Evolutionary conservation across 1,284 basidiomycete genomes (phyloP), one percentile per base, ranked within the genome.

Genomic region (Boletus sp.): DNA sequence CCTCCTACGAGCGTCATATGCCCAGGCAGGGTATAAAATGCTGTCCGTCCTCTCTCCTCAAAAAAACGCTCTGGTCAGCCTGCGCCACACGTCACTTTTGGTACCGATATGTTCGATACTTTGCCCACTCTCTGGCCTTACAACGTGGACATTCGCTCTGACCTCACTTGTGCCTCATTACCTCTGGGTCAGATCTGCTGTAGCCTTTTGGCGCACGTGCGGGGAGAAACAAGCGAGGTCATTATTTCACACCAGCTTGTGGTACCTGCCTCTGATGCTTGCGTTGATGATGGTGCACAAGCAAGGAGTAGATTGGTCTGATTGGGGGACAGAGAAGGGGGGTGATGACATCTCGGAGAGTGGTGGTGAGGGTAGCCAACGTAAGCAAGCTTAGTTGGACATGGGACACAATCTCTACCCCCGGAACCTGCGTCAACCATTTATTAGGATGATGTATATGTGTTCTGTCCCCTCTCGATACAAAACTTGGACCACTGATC

Each of bases 201-300:
- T 78, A 73, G 70, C 67, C 41, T 97, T 95, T 62, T 94, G 86
- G 81, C 76, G 72, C 45, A 68, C 66, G 8, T 80, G 82, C 17
- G 77, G 80, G n/a, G 93, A 97, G 65, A 84, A 86, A 60, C 77
- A 84, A 43, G 96, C 96, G 1, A 78, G 87, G 55, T 73, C 72
- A 39, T 68, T 92, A 22, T 97, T 91, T 64, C 87, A 89, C 64
- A 81, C 91, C 52, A 88, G 85, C 66, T 66, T 99, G 54, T 94
- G 94, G 82, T 95, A 95, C 69, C 67, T 99, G 48, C 95, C 96
- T 0, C 88, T 88, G 8, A 76, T 98, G 10, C 75, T 99, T 55
- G 90, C 86, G 0, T 72, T 99, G 51, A 94, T 95, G 83, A 94
- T 99, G 91, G 75, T 88, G 50, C 91, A 94, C 68, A 95, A 95